Conservation (phyloP, 345 rosid species). For the Pugionium dolabratum region DNA sequence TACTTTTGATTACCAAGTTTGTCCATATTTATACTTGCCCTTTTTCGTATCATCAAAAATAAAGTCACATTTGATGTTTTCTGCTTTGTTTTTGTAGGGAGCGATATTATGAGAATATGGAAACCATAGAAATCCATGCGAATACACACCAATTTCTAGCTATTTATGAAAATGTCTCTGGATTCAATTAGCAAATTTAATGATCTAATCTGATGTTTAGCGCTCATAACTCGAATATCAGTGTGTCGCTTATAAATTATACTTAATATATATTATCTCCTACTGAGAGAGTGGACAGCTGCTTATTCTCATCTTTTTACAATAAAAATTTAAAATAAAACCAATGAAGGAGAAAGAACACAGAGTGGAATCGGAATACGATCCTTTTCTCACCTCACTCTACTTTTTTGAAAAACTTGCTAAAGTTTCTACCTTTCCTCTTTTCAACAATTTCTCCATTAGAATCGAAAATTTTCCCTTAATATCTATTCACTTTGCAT, state of each 20-base stretch:
- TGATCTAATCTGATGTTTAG: constrained; percentile 22
- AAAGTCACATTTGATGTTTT: not conserved
- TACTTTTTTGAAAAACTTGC: constrained; percentile 35
- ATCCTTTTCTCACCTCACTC: constrained; percentile 31
- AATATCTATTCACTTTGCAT: constrained; percentile 19
- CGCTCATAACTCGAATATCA: not conserved
- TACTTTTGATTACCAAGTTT: constrained; percentile 2
- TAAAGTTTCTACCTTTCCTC: constrained; percentile 31
- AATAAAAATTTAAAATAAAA: not conserved
- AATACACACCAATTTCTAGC: not conserved
- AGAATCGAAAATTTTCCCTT: constrained; percentile 13
- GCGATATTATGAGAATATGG: constrained; percentile 18
- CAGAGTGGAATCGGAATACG: constrained; percentile 35
- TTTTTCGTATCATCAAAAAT: no score
- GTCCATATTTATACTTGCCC: not conserved
- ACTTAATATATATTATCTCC: not conserved
- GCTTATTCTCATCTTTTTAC: constrained; percentile 2
- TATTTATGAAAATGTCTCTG: no score
- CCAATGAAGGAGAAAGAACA: constrained; percentile 21
- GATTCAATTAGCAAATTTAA: no score
- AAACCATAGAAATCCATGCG: not conserved
- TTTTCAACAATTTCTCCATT: constrained; percentile 9
- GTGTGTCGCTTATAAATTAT: not conserved
- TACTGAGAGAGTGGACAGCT: constrained; percentile 6
- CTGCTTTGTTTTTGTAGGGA: not conserved